Base-by-base conservation (phyloP, 176 grass and related monocot species). In the Hyparrhenia diplandra region DNA sequence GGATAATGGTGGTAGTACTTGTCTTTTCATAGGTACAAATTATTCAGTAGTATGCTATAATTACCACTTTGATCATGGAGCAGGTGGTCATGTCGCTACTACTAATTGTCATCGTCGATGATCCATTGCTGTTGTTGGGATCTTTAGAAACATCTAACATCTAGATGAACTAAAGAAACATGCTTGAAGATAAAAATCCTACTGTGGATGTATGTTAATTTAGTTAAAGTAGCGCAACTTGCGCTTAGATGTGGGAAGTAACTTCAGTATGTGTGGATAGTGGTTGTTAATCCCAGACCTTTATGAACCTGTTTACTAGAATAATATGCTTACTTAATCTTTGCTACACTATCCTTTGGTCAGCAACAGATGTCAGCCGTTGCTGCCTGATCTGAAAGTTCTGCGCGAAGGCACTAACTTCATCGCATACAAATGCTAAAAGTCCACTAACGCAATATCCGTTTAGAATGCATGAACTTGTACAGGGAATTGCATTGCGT, bases 81-180 rank as follows among this genome's bases (percentile, higher is more conserved):
- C n/a, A 61, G 74, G 46, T 64, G 52, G 73, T 34, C 65, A 78
- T 67, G 65, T 34, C 65, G 72, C 74, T 67, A 20, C 36, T 86
- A 74, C 30, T 43, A n/a, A 52, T 67, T 67, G 25, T 28, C 54
- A 24, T 45, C 69, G 63, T 69, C 82, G 34, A 84, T 54, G 61
- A 30, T 66, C 62, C 49, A 80, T 61, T 54, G 3, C 4, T 71
- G 40, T 3, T 81, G 87, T 64, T 85, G 42, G 82, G 42, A 64
- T 81, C 64, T 85, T 89, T 85, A 28, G 54, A 57, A 89, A 81
- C 64, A 85, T 76, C 54, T 81, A 23, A 25, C 47, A 69, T 41
- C 39, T 49, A 84, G 28, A 74, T 79, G 46, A 63, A 21, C 61
- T 74, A 63, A 80, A 84, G 11, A 75, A 74, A 51, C 41, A 68